Evolutionary conservation across 305 asterid genomes (phyloP).

Genomic region (Solanum hybrid): DNA sequence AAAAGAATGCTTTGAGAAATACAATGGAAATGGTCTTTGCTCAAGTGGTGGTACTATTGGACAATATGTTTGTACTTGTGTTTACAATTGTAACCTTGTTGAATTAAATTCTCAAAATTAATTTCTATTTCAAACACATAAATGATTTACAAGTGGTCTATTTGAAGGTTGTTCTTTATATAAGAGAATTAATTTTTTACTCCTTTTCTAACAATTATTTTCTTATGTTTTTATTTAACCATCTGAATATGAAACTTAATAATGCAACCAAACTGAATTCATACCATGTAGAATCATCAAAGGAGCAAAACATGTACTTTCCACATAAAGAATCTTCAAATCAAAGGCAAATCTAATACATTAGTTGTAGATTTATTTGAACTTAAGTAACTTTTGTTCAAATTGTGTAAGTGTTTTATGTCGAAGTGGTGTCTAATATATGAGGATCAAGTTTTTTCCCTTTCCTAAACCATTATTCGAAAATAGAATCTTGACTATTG

Average conservation of each 20-base stretch:
- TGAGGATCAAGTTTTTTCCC: too few species aligned
- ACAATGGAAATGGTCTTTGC: slow-evolving; percentile 5
- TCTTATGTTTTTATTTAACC: not conserved
- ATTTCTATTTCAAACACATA: not conserved
- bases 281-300: too few species aligned
- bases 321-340: too few species aligned
- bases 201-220: not conserved
- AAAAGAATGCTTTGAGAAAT: not conserved
- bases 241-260: not conserved
- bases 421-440: too few species aligned
- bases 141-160: not conserved
- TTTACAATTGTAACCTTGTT: not conserved
- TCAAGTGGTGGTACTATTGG: not conserved
- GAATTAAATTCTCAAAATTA: not conserved
- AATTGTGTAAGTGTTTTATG: too few species aligned
- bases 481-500: not conserved
- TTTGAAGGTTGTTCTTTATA: not conserved
- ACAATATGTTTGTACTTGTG: not conserved
- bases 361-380: too few species aligned
- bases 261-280: not conserved
- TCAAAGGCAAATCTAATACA: too few species aligned
- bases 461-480: too few species aligned
- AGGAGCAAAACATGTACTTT: too few species aligned
- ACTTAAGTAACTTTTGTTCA: too few species aligned
- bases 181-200: not conserved